phyloP scores from a whole-genome alignment of 129 eudicot species.

The Arctium lappa region DNA sequence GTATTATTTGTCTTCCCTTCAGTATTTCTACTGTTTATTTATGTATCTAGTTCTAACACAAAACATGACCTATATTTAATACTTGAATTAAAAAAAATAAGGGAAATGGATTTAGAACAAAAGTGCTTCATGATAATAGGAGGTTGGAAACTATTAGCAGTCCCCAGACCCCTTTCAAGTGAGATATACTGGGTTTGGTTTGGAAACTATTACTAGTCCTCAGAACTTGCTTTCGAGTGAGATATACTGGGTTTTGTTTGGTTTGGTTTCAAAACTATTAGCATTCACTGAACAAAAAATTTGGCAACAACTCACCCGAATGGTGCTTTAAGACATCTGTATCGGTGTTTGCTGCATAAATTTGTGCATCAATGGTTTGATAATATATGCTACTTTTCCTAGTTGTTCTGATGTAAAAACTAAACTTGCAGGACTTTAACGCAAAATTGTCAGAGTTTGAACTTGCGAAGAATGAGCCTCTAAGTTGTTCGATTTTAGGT shows the following conservation, averaged over 20 bases:
- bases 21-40: too few relatives aligned
- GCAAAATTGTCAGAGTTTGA: conserved; percentile 97
- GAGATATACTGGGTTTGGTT: neutral
- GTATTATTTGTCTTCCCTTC: too few relatives aligned
- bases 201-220: neutral
- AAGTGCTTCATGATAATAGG: too few relatives aligned
- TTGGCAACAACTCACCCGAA: too few relatives aligned
- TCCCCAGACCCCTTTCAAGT: neutral
- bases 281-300: too few relatives aligned
- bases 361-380: too few relatives aligned
- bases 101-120: too few relatives aligned
- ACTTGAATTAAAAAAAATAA: too few relatives aligned
- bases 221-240: neutral
- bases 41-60: too few relatives aligned
- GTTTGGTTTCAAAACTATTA: neutral
- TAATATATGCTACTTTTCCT: neutral
- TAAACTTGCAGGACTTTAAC: conserved; percentile 60
- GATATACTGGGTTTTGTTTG: neutral
- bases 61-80: too few relatives aligned
- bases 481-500: conserved; percentile 17
- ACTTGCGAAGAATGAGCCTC: conserved; percentile 88
- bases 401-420: neutral
- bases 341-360: too few relatives aligned
- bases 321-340: too few relatives aligned
- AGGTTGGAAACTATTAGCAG: neutral